Conservation (phyloP, 2,329 filamentous ascomycete species). For the Dactylellina drechsleri region DNA sequence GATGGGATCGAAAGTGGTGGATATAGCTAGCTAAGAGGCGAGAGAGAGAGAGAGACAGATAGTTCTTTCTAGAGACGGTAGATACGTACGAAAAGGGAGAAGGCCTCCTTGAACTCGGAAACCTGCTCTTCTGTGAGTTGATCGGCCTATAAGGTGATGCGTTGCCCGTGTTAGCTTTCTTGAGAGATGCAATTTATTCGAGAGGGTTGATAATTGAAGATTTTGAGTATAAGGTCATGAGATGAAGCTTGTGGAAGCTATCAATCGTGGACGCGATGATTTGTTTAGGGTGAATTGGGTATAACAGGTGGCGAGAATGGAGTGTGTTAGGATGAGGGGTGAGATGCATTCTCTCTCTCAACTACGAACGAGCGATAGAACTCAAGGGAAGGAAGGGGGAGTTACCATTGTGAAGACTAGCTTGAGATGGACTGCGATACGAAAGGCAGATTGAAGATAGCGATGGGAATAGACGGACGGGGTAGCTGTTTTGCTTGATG, state of each 20-base stretch:
- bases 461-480: not conserved
- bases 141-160: slow-evolving; percentile 75
- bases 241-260: not conserved
- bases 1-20: not conserved
- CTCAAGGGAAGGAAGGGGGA: not conserved
- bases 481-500: slow-evolving; percentile 1
- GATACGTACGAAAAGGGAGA: slow-evolving; percentile 96
- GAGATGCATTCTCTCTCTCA: slow-evolving; percentile 2
- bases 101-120: slow-evolving; percentile 99
- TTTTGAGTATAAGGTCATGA: not conserved
- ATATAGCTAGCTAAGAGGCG: not conserved
- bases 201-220: no score
- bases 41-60: not conserved
- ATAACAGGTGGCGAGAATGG: not conserved
- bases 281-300: not conserved
- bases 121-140: slow-evolving; percentile 99
- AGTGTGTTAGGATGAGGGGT: not conserved
- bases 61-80: slow-evolving; percentile 4
- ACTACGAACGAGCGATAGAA: no score
- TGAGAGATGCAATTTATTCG: no score
- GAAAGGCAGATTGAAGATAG: not conserved
- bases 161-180: not conserved
- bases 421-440: not conserved
- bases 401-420: slow-evolving; percentile 11
- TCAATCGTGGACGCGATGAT: not conserved